phyloP scores from a whole-genome alignment of 2,329 filamentous ascomycete species.

The Cladosporium oxysporum region DNA sequence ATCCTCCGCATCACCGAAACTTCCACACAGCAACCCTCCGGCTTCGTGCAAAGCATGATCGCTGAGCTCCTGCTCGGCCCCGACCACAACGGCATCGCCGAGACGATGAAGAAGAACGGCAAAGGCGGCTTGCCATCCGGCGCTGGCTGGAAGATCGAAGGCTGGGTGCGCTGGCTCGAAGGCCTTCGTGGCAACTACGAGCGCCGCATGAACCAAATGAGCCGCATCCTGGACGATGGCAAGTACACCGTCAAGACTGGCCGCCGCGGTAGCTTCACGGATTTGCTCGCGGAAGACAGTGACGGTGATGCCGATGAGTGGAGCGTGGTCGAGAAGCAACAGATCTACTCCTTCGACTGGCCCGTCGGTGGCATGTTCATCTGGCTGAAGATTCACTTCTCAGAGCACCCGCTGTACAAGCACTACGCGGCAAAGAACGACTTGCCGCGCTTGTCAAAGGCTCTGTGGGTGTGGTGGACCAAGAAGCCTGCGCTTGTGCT shows the following conservation, averaged over 20 bases:
- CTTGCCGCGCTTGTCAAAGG: conserved; percentile 59
- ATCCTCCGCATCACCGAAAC: conserved; percentile 73
- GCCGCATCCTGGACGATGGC: conserved; percentile 68
- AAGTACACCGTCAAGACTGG: conserved; percentile 66
- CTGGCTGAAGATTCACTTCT: conserved; percentile 74
- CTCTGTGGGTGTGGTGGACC: conserved; percentile 72
- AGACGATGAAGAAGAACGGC: conserved; percentile 31
- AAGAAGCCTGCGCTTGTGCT: conserved; percentile 69
- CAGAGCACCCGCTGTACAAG: conserved; percentile 68
- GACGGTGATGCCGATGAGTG: conserved; percentile 59
- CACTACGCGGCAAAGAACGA: conserved; percentile 45
- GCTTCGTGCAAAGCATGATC: conserved; percentile 84
- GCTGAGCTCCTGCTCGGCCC: conserved; percentile 75
- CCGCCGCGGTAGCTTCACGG: conserved; percentile 39
- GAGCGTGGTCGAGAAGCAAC: conserved; percentile 72
- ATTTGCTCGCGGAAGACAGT: conserved; percentile 23
- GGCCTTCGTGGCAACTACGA: conserved; percentile 83
- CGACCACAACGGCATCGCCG: conserved; percentile 54
- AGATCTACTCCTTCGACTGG: conserved; percentile 74
- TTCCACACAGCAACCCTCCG: conserved; percentile 79
- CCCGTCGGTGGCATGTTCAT: conserved; percentile 91
- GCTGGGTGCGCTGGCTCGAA: conserved; percentile 89
- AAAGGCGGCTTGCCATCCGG: conserved; percentile 53
- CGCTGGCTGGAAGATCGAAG: conserved; percentile 73
- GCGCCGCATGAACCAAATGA: conserved; percentile 80